A percentile compares a stretch with the other conserved stretches of the same genome.
These are phyloP conservation scores for Colletotrichum sp. DNA, from an alignment of 2,329 filamentous ascomycete genomes.

Conservation along the genomic window DNA sequence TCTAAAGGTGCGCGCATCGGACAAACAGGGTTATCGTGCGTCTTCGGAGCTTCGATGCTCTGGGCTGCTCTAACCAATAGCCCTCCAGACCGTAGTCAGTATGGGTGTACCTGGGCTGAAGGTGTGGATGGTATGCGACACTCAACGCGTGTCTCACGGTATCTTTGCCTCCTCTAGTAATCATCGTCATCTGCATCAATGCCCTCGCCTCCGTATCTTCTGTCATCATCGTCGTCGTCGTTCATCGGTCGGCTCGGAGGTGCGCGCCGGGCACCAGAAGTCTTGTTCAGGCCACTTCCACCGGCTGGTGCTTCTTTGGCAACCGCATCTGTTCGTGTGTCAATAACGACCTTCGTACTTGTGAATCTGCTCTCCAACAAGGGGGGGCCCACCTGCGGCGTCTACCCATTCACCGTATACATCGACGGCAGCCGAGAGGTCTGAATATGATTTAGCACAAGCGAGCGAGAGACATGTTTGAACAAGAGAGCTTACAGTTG, in stretches of 20 bases:
- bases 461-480: not conserved
- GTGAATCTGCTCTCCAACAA: not conserved
- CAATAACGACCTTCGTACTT: not conserved
- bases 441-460: conserved; percentile 47
- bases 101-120: not conserved
- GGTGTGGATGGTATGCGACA: not conserved
- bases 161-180: conserved; percentile 42
- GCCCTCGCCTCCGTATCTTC: conserved; percentile 57
- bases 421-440: conserved; percentile 89
- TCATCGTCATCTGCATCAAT: conserved; percentile 62
- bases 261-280: not conserved
- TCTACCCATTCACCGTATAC: conserved; percentile 99
- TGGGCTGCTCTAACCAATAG: not conserved
- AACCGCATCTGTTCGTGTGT: conserved; percentile 46
- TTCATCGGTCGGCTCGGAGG: conserved; percentile 27
- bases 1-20: conserved; percentile 51
- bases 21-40: not conserved
- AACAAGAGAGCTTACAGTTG: conserved; percentile 70
- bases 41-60: not conserved
- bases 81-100: not conserved
- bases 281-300: conserved; percentile 12
- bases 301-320: conserved; percentile 45
- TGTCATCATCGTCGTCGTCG: conserved; percentile 56
- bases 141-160: not conserved
- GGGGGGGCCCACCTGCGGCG: conserved; percentile 62